A percentile compares a stretch with the other conserved stretches of the same genome.
phyloP scores from a whole-genome alignment of 106 monocot species.

The Dioscorea dumetorum region DNA sequence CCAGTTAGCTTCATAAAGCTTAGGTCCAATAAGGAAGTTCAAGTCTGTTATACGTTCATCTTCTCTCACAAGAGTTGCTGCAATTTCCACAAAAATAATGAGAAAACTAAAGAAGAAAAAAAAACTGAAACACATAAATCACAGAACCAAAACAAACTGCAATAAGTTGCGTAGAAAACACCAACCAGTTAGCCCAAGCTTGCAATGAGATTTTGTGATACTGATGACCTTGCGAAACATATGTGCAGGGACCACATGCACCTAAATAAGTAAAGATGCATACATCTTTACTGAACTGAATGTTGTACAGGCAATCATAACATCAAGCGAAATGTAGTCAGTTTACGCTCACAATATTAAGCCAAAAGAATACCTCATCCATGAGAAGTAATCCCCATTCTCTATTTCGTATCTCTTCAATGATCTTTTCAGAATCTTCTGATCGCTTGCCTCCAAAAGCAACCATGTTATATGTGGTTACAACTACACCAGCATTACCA shows the following conservation, averaged over 20 bases:
- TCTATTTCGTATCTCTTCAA: slow-evolving; percentile 98
- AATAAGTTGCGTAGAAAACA: not conserved
- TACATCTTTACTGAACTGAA: not conserved
- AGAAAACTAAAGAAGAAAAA: not conserved
- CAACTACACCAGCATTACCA: slow-evolving; percentile 96
- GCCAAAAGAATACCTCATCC: slow-evolving; percentile 65
- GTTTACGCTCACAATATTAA: not conserved
- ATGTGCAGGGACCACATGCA: slow-evolving; percentile 98
- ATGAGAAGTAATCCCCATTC: slow-evolving; percentile 99
- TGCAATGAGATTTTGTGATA: slow-evolving; percentile 98
- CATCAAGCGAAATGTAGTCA: not conserved
- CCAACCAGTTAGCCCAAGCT: slow-evolving; percentile 93
- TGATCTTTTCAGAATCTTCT: slow-evolving; percentile 98
- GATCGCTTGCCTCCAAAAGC: slow-evolving; percentile 96
- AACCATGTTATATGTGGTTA: slow-evolving; percentile 99
- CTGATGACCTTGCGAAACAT: slow-evolving; percentile 99
- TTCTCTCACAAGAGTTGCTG: slow-evolving; percentile 99
- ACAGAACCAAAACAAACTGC: too few species aligned
- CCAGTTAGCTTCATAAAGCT: slow-evolving; percentile 99
- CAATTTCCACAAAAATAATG: not conserved
- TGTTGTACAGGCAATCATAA: too few species aligned
- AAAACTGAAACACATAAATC: too few species aligned
- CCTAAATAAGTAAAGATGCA: slow-evolving; percentile 31
- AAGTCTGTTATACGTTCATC: slow-evolving; percentile 97
- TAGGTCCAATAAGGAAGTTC: slow-evolving; percentile 98